Evolutionary conservation across 2,329 filamentous ascomycete species (phyloP), one percentile per base, ranked within the genome.

Genomic region (Tolypocladium ophioglossoides): DNA sequence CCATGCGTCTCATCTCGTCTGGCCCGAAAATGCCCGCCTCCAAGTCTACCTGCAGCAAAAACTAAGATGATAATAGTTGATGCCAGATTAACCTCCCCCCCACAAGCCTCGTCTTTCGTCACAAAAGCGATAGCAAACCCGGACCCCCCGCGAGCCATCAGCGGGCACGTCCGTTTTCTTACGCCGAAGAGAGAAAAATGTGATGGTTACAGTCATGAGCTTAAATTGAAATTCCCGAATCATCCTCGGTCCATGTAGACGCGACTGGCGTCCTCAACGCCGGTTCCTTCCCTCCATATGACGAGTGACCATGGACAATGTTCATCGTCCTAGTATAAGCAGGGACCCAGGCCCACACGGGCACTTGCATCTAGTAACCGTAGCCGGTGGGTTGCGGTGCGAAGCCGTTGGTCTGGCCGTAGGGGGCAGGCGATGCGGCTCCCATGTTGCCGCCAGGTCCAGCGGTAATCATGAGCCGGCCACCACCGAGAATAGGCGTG

Each of bases 391-490:
- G 81, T 76, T 96, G 91, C 55, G 91, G 87, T 56, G 87, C 85
- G 65, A 96, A 89, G 55, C 92, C 92, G 67, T 96, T 97, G 24
- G 89, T 78, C 66, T 94, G 89, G 50, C 80, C 81, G 53, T 70
- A 95, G 4, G 86, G 83, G 51, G 82, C 80, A 11, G 87, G 85
- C 54, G 84, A 82, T 56, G 80, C 70, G 54, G 64, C 65, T 59
- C 76, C 55, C 58, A 60, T 57, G 52, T 52, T 70, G 66, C 78
- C 76, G 37, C 91, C 76, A 27, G 92, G 89, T 11, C 91, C 94
- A 65, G 95, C 91, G 39, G 94, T 99, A 63, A 99, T 87, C 91
- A 99, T 95, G 52, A 99, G 81, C 52, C 94, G 85, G 60, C 85
- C 87, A 58, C 84, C 87, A 53, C 92, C 91, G 30, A 99, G 82